These are phyloP conservation scores for Candida xyloterini DNA, from an alignment of 805 yeast genomes.

Conservation along the genomic window DNA sequence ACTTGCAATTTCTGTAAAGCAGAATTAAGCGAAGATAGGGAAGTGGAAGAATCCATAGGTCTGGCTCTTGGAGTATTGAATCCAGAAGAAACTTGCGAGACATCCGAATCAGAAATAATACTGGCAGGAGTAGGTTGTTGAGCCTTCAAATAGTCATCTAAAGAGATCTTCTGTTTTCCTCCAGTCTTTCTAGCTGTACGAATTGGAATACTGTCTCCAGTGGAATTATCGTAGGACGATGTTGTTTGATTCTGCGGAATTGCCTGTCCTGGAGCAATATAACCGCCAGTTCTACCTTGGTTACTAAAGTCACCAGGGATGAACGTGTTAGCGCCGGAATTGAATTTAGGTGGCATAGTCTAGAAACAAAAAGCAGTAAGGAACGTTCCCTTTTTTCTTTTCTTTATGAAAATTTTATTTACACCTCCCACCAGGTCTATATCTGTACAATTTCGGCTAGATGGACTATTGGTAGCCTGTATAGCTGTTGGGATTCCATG, in stretches of 20 bases:
- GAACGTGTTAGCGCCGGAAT: conserved; percentile 34
- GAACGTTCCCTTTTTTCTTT: conserved; percentile 10
- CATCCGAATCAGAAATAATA: conserved; percentile 14
- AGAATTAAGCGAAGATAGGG: conserved; percentile 61
- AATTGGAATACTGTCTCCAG: conserved; percentile 11
- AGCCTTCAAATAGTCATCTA: conserved; percentile 50
- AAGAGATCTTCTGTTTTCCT: conserved; percentile 33
- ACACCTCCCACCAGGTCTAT: conserved; percentile 8
- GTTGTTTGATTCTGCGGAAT: no score
- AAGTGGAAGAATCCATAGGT: conserved; percentile 52
- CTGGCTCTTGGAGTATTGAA: conserved; percentile 26
- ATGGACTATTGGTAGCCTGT: conserved; percentile 14
- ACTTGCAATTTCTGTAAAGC: conserved; percentile 64
- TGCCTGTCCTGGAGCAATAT: neutral
- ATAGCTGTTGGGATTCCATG: conserved; percentile 10
- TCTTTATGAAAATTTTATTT: conserved; percentile 7
- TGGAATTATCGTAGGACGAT: neutral
- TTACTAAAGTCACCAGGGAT: conserved; percentile 27
- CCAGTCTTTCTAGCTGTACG: conserved; percentile 14
- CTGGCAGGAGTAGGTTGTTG: conserved; percentile 34
- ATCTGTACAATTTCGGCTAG: conserved; percentile 16
- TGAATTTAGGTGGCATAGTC: conserved; percentile 41
- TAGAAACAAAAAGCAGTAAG: neutral
- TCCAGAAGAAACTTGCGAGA: conserved; percentile 33
- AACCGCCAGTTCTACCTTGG: conserved; percentile 25